Conservation (phyloP, 768 basidiomycete species). For the Tulasnella sp. region DNA sequence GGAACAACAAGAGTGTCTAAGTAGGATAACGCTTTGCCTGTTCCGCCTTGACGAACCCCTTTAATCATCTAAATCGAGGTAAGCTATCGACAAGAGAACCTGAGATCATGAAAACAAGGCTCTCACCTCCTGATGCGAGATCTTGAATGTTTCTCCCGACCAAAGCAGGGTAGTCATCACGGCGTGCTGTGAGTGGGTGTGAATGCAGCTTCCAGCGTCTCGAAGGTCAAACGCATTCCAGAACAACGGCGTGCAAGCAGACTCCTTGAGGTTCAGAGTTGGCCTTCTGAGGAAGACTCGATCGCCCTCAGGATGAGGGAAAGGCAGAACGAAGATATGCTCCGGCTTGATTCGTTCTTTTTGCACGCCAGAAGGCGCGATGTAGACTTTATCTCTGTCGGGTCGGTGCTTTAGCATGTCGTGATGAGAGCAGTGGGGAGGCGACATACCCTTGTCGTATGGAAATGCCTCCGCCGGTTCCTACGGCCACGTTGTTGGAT, state of each 20-base stretch:
- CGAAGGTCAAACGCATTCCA: constrained; percentile 84
- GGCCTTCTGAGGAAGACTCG: constrained; percentile 75
- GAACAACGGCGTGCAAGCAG: constrained; percentile 83
- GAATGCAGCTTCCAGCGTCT: constrained; percentile 77
- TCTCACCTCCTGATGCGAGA: constrained; percentile 62
- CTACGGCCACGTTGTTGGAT: background rate
- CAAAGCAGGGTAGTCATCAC: constrained; percentile 82
- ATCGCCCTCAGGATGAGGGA: constrained; percentile 61
- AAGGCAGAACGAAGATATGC: constrained; percentile 86
- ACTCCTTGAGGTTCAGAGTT: constrained; percentile 63
- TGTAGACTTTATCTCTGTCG: constrained; percentile 67
- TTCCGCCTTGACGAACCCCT: constrained; percentile 69
- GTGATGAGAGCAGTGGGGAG: background rate
- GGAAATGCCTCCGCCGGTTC: constrained; percentile 51
- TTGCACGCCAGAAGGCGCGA: constrained; percentile 84
- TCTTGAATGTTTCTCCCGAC: constrained; percentile 59
- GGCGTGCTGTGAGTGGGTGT: constrained; percentile 84
- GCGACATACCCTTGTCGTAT: constrained; percentile 55
- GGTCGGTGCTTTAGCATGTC: background rate
- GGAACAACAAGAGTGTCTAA: constrained; percentile 79
- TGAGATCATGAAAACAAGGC: background rate
- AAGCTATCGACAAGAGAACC: background rate
- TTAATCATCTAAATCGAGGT: constrained; percentile 68
- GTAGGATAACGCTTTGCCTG: constrained; percentile 68
- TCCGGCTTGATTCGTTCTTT: constrained; percentile 76